Evolutionary conservation across 495 filamentous ascomycete species (phyloP).

Genomic region (Letharia columbiana): DNA sequence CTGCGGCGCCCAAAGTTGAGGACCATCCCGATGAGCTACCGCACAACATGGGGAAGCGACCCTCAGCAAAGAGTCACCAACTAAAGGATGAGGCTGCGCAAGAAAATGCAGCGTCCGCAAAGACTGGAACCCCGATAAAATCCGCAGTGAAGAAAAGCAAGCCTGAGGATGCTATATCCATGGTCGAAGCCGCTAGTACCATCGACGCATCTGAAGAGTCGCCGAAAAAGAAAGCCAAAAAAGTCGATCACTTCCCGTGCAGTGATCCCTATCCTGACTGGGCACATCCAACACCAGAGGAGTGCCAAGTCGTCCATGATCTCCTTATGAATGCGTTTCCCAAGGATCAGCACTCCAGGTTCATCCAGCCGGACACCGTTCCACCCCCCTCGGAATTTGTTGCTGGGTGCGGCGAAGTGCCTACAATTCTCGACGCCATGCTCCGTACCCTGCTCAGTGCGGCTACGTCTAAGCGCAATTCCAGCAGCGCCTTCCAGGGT

Average conservation of each 20-base stretch:
- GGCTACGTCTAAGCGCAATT: constrained; percentile 58
- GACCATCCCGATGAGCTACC: constrained; percentile 33
- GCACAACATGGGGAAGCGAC: constrained; percentile 35
- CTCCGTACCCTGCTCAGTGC: constrained; percentile 75
- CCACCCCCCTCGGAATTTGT: constrained; percentile 70
- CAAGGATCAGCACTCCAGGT: constrained; percentile 42
- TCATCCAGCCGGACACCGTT: constrained; percentile 49
- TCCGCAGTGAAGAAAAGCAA: constrained; percentile 17
- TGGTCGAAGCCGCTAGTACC: constrained; percentile 9
- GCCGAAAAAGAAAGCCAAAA: constrained; percentile 21
- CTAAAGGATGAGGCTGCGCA: constrained; percentile 3
- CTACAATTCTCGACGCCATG: constrained; percentile 81
- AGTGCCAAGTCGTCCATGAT: constrained; percentile 65
- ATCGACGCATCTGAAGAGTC: constrained; percentile 11
- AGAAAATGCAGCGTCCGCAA: not conserved
- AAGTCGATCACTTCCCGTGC: constrained; percentile 36
- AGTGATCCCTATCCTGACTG: constrained; percentile 61
- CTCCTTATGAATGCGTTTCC: constrained; percentile 57
- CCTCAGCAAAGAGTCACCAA: not conserved
- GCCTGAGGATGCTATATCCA: constrained; percentile 12
- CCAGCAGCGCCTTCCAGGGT: constrained; percentile 60
- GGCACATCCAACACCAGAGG: constrained; percentile 55
- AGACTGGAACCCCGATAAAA: not conserved
- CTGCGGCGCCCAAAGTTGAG: constrained; percentile 16
- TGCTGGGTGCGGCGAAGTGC: constrained; percentile 89